Conservation (phyloP, 768 basidiomycete species). For the Tylopilus balloui region DNA sequence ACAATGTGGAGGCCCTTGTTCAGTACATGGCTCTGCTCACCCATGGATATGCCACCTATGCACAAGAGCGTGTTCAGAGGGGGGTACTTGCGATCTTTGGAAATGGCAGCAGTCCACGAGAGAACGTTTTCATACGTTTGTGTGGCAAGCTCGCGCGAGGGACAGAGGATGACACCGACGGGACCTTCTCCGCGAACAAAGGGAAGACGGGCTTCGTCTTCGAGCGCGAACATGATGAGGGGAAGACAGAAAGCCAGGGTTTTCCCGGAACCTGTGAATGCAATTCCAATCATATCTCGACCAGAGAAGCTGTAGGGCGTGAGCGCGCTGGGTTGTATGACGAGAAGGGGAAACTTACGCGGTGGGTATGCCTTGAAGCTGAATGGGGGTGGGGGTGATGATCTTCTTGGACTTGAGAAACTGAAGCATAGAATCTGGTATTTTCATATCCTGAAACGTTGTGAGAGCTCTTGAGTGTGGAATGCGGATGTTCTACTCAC, state of each 20-base stretch:
- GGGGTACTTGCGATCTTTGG: conserved; percentile 79
- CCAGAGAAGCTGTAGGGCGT: conserved; percentile 70
- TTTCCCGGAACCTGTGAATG: conserved; percentile 98
- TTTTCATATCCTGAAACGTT: conserved; percentile 85
- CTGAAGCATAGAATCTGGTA: conserved; percentile 81
- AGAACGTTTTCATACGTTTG: conserved; percentile 96
- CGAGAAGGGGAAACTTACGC: conserved; percentile 53
- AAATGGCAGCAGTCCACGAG: conserved; percentile 78
- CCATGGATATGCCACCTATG: conserved; percentile 98
- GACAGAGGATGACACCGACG: conserved; percentile 94
- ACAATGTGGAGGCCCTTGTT: conserved; percentile 92
- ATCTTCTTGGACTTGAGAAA: conserved; percentile 86
- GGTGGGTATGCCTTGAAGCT: conserved; percentile 93
- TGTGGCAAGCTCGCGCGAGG: conserved; percentile 92
- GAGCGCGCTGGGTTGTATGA: conserved; percentile 1
- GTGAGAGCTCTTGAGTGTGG: conserved; percentile 8
- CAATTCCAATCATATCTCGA: conserved; percentile 97
- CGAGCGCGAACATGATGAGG: conserved; percentile 91
- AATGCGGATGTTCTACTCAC: conserved; percentile 36
- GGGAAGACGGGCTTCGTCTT: conserved; percentile 88
- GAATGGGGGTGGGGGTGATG: conserved; percentile 86
- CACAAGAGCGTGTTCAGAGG: conserved; percentile 84
- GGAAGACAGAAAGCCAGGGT: conserved; percentile 99
- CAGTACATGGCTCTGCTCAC: conserved; percentile 90
- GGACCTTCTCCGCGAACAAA: conserved; percentile 94